Conservation (phyloP, 352 stramenopile genomes). For the Globisporangium middletonii region DNA sequence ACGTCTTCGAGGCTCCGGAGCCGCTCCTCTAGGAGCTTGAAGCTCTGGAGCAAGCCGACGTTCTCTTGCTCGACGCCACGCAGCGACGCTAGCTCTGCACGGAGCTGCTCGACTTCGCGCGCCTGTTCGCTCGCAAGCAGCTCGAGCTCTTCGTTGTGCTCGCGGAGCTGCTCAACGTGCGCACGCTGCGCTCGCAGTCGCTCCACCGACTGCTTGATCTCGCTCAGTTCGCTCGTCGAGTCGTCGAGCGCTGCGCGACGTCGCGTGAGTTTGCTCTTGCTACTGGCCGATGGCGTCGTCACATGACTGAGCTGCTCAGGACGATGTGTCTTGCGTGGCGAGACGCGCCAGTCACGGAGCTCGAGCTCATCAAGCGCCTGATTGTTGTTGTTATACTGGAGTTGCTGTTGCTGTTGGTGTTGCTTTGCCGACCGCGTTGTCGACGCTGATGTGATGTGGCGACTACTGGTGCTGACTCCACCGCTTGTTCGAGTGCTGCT, state of each 20-base stretch:
- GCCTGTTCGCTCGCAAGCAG: conserved; percentile 20
- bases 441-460: too few species aligned
- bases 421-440: too few species aligned
- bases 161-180: conserved; percentile 44
- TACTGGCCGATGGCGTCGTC: background rate
- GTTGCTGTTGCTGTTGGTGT: background rate
- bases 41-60: conserved; percentile 39
- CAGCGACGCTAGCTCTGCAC: conserved; percentile 27
- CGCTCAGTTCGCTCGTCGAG: conserved; percentile 18
- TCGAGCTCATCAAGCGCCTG: background rate
- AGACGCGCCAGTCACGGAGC: background rate
- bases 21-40: conserved; percentile 50
- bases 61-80: conserved; percentile 50
- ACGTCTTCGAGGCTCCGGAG: conserved; percentile 32
- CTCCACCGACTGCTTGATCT: conserved; percentile 55
- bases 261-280: background rate
- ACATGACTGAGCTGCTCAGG: background rate
- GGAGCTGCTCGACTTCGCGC: conserved; percentile 40
- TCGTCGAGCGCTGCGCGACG: background rate
- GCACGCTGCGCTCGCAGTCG: conserved; percentile 41
- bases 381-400: background rate
- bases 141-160: conserved; percentile 38
- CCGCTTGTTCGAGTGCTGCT: too few species aligned
- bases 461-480: too few species aligned
- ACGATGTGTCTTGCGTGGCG: background rate